Conservation (phyloP, 176 grass and related monocot species). For the Rhynchospora breviuscula region DNA sequence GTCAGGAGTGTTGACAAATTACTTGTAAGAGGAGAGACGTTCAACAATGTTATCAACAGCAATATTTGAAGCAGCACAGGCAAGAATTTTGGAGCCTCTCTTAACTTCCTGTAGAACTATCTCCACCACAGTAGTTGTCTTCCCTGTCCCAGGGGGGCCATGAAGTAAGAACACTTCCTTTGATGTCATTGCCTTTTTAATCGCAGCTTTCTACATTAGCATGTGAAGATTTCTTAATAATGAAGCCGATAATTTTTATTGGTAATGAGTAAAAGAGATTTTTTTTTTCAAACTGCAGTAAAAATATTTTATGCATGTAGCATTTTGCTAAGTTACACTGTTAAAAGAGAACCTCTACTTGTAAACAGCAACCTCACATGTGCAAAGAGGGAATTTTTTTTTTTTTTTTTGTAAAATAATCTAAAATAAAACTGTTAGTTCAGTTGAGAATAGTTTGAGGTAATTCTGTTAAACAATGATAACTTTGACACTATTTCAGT, state of each 20-base stretch:
- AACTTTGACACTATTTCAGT: not conserved
- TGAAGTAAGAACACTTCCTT: slow-evolving; percentile 97
- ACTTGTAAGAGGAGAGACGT: slow-evolving; percentile 85
- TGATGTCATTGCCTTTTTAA: slow-evolving; percentile 75
- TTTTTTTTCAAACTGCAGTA: not conserved
- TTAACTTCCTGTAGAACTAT: slow-evolving; percentile 97
- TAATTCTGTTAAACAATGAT: not conserved
- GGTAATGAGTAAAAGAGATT: not conserved
- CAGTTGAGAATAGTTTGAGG: not conserved
- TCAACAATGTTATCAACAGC: slow-evolving; percentile 99
- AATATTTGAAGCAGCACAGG: slow-evolving; percentile 99
- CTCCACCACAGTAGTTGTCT: slow-evolving; percentile 94
- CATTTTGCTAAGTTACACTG: too few species aligned
- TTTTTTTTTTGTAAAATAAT: not conserved
- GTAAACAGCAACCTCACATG: not conserved
- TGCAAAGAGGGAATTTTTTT: not conserved
- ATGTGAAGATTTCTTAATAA: not conserved
- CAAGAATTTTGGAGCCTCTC: slow-evolving; percentile 89
- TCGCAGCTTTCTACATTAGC: slow-evolving; percentile 66
- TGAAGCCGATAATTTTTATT: not conserved
- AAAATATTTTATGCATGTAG: not conserved
- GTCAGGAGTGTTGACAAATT: slow-evolving; percentile 16
- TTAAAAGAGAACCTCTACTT: not conserved
- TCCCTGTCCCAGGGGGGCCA: slow-evolving; percentile 96
- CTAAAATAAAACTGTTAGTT: not conserved